A percentile compares a stretch with the other conserved stretches of the same genome.
Evolutionary conservation across 169 alveolate genomes (phyloP).

Genomic region (Eimeria tenella): DNA sequence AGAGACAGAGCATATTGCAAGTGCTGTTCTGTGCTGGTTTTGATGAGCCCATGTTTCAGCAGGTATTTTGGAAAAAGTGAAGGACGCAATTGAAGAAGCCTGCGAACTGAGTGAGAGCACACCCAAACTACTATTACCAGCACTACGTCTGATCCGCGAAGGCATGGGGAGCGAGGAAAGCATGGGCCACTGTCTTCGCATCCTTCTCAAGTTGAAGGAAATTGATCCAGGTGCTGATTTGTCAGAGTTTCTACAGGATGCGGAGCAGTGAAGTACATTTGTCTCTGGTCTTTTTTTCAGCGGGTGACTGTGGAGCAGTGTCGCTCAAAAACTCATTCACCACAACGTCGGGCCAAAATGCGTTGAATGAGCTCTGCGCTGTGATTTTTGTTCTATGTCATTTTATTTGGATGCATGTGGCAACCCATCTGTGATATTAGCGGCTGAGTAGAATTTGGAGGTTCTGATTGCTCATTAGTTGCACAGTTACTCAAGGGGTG

Average conservation of each 20-base stretch:
- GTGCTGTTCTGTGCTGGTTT: neutral
- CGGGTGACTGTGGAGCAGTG: too few relatives aligned
- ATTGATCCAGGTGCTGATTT: neutral
- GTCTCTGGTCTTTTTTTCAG: too few relatives aligned
- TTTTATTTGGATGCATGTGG: too few relatives aligned
- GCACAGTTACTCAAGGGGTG: too few relatives aligned
- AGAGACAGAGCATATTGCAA: neutral
- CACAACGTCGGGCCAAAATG: too few relatives aligned
- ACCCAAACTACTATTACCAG: neutral
- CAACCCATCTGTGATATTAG: too few relatives aligned
- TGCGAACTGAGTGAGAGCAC: conserved; percentile 12
- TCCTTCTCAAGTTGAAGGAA: conserved; percentile 23
- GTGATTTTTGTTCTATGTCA: too few relatives aligned
- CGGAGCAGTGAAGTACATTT: neutral
- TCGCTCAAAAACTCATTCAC: too few relatives aligned
- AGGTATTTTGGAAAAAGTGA: conserved; percentile 2
- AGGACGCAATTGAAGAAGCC: conserved; percentile 57
- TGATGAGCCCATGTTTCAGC: neutral
- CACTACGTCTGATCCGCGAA: neutral
- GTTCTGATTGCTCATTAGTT: too few relatives aligned
- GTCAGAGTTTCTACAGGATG: neutral
- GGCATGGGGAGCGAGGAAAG: neutral
- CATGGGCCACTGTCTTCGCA: neutral
- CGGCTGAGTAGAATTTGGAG: too few relatives aligned
- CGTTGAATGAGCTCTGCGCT: too few relatives aligned